Evolutionary conservation across 2,329 filamentous ascomycete genomes (phyloP), one percentile per base, ranked within the genome.

Genomic region (Aspergillus jensenii): DNA sequence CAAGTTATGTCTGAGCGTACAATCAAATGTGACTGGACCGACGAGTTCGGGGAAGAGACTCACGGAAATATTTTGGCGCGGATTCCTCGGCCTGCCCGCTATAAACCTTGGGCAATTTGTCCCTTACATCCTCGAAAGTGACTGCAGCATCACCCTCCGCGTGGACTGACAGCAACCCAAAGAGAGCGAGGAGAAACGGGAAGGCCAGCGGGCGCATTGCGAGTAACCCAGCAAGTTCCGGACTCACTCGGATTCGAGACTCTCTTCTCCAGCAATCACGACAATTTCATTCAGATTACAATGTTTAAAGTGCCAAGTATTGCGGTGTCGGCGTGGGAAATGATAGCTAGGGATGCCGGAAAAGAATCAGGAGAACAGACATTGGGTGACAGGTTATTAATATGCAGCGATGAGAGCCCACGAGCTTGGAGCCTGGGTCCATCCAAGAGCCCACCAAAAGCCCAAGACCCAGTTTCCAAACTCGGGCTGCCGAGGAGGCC

Each of bases 61-160:
- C 63, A 76, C 76, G 79, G 67, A 83, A 83, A 67, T 83, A 83
- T 68, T 83, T 83, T 39, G 74, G 68, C 12, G 69, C 74, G 3
- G 76, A 73, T 53, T 78, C 74, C 12, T 71, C 70, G 23, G 64
- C 65, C 59, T 70, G 70, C 21, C 73, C 76, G 50, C 73, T 74
- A 60, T 78, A 75, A 47, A 76, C 72, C 47, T 73, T 73, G 39
- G 71, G 68, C 37, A 80, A 62, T 23, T 68, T 70, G 3, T 72
- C 74, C 47, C 76, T 69, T 43, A 81, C 78, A 47, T 74, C 75
- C 58, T 72, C 70, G 52, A 81, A 81, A 62, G 78, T 49, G 19
- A 44, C 39, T 17, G 78, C 74, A 31, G 66, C 63, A 33, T 71
- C 75, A 43, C 25, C 25, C 25, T 27, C 25, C 25, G 68, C 64